Conservation (phyloP, 495 filamentous ascomycete genomes). For the Hypoxylon lenormandii region DNA sequence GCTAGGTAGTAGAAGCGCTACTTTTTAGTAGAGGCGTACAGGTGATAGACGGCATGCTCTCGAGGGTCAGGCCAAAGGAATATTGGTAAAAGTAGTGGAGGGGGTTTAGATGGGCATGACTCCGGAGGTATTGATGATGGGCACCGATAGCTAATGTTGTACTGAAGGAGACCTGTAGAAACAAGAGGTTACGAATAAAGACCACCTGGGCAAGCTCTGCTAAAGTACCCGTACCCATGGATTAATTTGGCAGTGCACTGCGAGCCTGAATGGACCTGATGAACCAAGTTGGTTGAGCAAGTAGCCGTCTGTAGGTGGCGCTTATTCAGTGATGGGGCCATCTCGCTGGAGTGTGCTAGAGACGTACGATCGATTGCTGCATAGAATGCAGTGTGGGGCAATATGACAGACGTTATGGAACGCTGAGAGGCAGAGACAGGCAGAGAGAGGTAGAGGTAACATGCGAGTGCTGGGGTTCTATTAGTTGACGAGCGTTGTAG, state of each 20-base stretch:
- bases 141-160: background rate
- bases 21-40: too few relatives aligned
- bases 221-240: background rate
- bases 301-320: too few relatives aligned
- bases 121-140: background rate
- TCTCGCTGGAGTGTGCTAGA: too few relatives aligned
- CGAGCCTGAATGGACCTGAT: too few relatives aligned
- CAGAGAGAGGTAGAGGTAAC: background rate
- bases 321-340: too few relatives aligned
- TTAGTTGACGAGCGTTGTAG: slow-evolving; percentile 27
- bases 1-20: too few relatives aligned
- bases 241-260: too few relatives aligned
- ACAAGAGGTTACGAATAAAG: slow-evolving; percentile 9
- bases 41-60: background rate
- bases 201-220: background rate
- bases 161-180: background rate
- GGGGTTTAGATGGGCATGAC: background rate
- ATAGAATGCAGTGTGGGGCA: slow-evolving; percentile 19
- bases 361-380: too few relatives aligned
- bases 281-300: too few relatives aligned
- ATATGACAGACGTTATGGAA: slow-evolving; percentile 11
- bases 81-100: background rate
- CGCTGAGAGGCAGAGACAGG: slow-evolving; percentile 3
- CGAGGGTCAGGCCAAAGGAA: background rate
- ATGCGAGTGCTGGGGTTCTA: slow-evolving; percentile 19